A percentile compares a stretch with the other conserved stretches of the same genome.
phyloP scores from a whole-genome alignment of 2,329 filamentous ascomycete genomes.

The Cryphonectria parasitica region DNA sequence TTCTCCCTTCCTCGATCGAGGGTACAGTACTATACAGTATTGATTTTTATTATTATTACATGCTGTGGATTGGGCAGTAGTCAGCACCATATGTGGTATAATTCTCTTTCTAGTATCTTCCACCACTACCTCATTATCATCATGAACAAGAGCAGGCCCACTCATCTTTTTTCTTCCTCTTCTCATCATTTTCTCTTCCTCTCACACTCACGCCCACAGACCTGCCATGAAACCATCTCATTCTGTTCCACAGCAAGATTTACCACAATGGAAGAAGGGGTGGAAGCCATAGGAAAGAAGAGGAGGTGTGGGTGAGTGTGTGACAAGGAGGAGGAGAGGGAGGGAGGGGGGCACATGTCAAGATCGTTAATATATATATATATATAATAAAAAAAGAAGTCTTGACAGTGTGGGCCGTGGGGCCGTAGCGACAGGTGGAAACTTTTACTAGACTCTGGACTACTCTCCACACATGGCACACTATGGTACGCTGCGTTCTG shows the following conservation, averaged over 20 bases:
- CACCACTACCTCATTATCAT: background rate
- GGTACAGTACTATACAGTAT: background rate
- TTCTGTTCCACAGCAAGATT: background rate
- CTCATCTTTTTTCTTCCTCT: background rate
- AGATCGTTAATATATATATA: no score
- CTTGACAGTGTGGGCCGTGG: slow-evolving; percentile 1
- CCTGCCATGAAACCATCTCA: background rate
- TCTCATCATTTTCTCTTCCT: background rate
- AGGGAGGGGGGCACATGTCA: background rate
- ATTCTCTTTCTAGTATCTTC: background rate
- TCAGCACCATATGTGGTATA: background rate
- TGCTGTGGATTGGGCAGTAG: background rate
- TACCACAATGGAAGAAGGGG: background rate
- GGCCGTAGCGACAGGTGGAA: background rate
- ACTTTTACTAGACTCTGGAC: background rate
- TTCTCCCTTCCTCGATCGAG: background rate
- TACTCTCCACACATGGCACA: background rate
- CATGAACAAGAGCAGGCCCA: background rate
- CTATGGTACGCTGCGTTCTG: background rate
- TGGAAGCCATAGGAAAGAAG: background rate
- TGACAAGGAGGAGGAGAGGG: background rate
- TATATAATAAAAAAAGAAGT: background rate
- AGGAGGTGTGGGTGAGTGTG: background rate
- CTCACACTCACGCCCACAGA: no score
- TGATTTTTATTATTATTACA: background rate